Evolutionary conservation across 2,329 filamentous ascomycete genomes (phyloP), one percentile per base, ranked within the genome.

Genomic region (Botrytis hyacinthi): DNA sequence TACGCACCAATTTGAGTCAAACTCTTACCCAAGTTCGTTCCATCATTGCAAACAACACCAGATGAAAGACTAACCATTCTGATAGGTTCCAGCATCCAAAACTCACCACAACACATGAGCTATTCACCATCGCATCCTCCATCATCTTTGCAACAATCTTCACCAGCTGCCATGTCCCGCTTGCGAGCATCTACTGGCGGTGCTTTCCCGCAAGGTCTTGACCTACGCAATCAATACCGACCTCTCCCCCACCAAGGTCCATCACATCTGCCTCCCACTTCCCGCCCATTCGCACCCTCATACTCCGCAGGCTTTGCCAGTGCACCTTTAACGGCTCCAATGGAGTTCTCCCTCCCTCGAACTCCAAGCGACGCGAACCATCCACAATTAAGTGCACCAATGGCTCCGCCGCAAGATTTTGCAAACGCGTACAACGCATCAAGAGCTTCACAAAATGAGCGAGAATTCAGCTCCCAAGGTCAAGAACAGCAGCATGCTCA

Each of bases 371-470:
- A 83, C 71, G 79, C 81, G 69, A 78, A 82, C 73, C 74, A 81
- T 74, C 83, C 87, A 4, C 87, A 88, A 77, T 83, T 89, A 82
- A 87, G 85, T 77, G 86, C 87, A 3, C 87, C 87, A 1, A 87
- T 88, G 73, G 84, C 84, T 4, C 84, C 86, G 5, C 82, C 87
- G 0, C 84, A 84, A 70, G 87, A 89, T 71, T 89, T 88, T 60
- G 71, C 77, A 44, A 77, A 73, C 40, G 78, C 77, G 62, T 80
- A 80, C 70, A 77, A 76, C 68, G 75, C 79, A 44, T 78, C 60
- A 60, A 46, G 77, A 22, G 77, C 76, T 51, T 73, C 78, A 37
- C 77, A 77, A 57, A 65, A 59, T 16, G 75, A 79, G 26, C 73
- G 76, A 68, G 75, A 76, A 20, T 79, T 78, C 20, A 73, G 74